Percentiles rank a stretch among this genome's conserved stretches.
Evolutionary conservation across 208 protist genomes (phyloP).

Genomic region (Leishmania major): DNA sequence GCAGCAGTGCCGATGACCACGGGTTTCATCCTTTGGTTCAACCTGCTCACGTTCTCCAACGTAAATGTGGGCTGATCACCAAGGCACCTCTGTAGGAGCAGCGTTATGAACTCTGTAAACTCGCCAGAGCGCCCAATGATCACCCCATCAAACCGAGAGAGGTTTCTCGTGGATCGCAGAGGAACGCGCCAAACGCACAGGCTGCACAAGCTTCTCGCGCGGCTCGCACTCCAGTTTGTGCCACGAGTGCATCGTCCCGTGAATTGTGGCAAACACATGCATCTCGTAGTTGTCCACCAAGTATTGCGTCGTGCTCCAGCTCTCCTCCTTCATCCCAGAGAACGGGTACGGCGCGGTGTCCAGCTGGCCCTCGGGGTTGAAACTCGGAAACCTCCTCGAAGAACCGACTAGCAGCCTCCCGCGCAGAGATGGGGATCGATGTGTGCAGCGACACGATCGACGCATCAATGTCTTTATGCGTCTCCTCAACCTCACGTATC

Average conservation of each 20-base stretch:
- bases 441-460: slow-evolving; percentile 34
- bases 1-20: slow-evolving; percentile 80
- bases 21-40: slow-evolving; percentile 58
- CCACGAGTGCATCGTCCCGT: slow-evolving; percentile 84
- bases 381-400: slow-evolving; percentile 72
- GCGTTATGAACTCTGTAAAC: slow-evolving; percentile 63
- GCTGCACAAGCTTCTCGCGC: slow-evolving; percentile 44
- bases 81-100: slow-evolving; percentile 48
- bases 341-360: slow-evolving; percentile 87
- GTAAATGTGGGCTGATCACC: slow-evolving; percentile 59
- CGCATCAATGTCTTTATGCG: slow-evolving; percentile 34
- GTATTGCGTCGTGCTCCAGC: slow-evolving; percentile 83
- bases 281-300: slow-evolving; percentile 43
- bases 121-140: slow-evolving; percentile 55
- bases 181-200: slow-evolving; percentile 55
- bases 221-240: slow-evolving; percentile 82
- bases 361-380: slow-evolving; percentile 79
- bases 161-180: slow-evolving; percentile 86
- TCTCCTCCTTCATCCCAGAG: slow-evolving; percentile 80
- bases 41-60: slow-evolving; percentile 48
- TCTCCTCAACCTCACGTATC: slow-evolving; percentile 56
- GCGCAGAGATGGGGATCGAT: slow-evolving; percentile 50
- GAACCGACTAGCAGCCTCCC: slow-evolving; percentile 38
- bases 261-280: slow-evolving; percentile 65
- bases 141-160: slow-evolving; percentile 75